Conservation (phyloP, 129 eudicot species). For the Pulicaria dysenterica region DNA sequence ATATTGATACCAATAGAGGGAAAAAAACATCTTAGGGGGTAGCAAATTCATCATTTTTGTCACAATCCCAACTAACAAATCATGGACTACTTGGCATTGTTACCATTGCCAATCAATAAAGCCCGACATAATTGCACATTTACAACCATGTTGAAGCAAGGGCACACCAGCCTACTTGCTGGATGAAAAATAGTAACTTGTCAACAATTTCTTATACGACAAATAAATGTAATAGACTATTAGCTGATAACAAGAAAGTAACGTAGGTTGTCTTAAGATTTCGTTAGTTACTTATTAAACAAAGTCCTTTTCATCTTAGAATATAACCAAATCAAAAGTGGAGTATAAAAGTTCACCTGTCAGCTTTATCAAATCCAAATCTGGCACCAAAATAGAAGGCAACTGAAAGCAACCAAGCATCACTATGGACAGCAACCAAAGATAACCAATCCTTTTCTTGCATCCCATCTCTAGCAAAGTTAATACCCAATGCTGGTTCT, state of each 20-base stretch:
- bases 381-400: conserved; percentile 91
- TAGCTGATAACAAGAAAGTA: background rate
- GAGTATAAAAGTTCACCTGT: conserved; percentile 47
- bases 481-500: conserved; percentile 87
- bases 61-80: too few relatives aligned
- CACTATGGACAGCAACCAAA: conserved; percentile 87
- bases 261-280: background rate
- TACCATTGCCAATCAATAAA: too few relatives aligned
- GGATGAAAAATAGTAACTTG: too few relatives aligned
- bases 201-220: too few relatives aligned
- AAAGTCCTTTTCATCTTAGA: background rate
- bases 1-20: too few relatives aligned
- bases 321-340: background rate
- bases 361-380: conserved; percentile 82
- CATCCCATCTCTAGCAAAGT: conserved; percentile 93
- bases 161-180: too few relatives aligned
- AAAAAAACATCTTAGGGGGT: too few relatives aligned
- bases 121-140: too few relatives aligned
- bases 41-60: too few relatives aligned
- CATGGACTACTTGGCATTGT: too few relatives aligned
- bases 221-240: too few relatives aligned
- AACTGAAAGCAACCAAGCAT: conserved; percentile 83
- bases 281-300: background rate
- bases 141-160: too few relatives aligned
- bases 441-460: conserved; percentile 87